Base-by-base conservation (phyloP, 306 rosid genomes). In the Pueraria montana region DNA sequence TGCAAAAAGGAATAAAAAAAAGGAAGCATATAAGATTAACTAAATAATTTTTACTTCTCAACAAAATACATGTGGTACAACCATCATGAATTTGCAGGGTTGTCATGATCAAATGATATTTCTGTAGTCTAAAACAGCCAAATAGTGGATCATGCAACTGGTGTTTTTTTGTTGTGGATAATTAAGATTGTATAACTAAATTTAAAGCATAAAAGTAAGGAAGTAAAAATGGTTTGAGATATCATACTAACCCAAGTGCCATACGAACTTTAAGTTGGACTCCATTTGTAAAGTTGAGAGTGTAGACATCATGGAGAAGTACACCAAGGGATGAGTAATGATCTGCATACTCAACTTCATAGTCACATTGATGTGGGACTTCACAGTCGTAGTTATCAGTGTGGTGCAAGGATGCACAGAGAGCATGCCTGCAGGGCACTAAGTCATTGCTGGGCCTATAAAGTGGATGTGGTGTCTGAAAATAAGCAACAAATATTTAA, bases 301-400 rank as follows among this genome's bases (percentile, higher is more conserved):
- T 70, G 78, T 91, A 93, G 36, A 84, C 65, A 83, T 95, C 98
- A 86, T 80, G 89, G 85, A 95, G 87, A 66, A 95, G 97, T 23
- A 95, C 97, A 14, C 97, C 98, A 56, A 89, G 94, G 53, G 97
- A 91, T 40, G 97, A 93, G 81, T 93, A 93, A 4, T 93, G 95
- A 76, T 95, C 98, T 36, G 94, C 95, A 87, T 95, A 95, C 86
- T 88, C 88, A 82, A 95, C 90, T 80, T 90, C 95, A 27, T 95
- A 95, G 78, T 95, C 97, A 83, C 98, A 95, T 74, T 93, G 97
- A 80, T 82, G 92, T 26, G 92, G 94, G 27, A 55, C 80, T 18
- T 90, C 94, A 62, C 95, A 91, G 40, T 40, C 77, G 74, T 86
- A 87, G 72, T 84, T 46, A 21, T 78, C 85, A 2, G 80, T 84